Evolutionary conservation across 1,284 basidiomycete genomes (phyloP).

Genomic region (Fomitopsis schrenkii): DNA sequence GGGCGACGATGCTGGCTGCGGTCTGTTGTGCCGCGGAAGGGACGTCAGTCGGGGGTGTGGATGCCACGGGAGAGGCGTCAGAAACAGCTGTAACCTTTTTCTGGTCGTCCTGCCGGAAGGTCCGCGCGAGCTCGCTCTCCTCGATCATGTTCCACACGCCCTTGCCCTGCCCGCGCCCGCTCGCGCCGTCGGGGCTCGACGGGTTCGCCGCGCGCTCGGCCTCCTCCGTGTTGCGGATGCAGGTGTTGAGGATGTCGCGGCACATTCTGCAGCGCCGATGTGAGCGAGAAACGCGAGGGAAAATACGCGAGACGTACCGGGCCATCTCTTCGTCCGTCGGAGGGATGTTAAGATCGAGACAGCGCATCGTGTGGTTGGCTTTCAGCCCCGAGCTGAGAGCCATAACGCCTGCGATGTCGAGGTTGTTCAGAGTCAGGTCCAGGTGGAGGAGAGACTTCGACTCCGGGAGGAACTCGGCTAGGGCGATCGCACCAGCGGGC

Average conservation of each 20-base stretch:
- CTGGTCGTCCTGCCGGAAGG: constrained; percentile 57
- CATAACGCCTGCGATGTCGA: constrained; percentile 91
- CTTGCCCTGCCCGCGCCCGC: constrained; percentile 46
- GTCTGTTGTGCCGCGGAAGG: constrained; percentile 33
- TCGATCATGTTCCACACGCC: constrained; percentile 80
- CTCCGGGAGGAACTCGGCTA: constrained; percentile 96
- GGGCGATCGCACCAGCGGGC: constrained; percentile 86
- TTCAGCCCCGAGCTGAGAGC: constrained; percentile 86
- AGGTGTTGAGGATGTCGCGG: constrained; percentile 75
- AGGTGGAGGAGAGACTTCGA: constrained; percentile 85
- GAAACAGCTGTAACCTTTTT: constrained; percentile 46
- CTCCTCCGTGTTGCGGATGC: constrained; percentile 88
- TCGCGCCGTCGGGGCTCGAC: constrained; percentile 21
- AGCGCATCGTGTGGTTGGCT: constrained; percentile 82
- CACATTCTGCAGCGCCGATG: constrained; percentile 49
- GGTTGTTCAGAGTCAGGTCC: constrained; percentile 76
- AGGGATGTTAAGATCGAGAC: constrained; percentile 91
- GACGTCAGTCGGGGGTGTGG: constrained; percentile 21
- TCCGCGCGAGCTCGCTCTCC: constrained; percentile 72
- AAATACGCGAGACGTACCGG: constrained; percentile 39
- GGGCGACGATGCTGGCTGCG: constrained; percentile 49
- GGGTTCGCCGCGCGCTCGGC: constrained; percentile 50
- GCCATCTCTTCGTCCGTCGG: constrained; percentile 87
- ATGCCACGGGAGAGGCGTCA: constrained; percentile 18
- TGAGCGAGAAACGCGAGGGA: constrained; percentile 11